Evolutionary conservation across 2,329 filamentous ascomycete genomes (phyloP).

Genomic region (Cercospora sp.): DNA sequence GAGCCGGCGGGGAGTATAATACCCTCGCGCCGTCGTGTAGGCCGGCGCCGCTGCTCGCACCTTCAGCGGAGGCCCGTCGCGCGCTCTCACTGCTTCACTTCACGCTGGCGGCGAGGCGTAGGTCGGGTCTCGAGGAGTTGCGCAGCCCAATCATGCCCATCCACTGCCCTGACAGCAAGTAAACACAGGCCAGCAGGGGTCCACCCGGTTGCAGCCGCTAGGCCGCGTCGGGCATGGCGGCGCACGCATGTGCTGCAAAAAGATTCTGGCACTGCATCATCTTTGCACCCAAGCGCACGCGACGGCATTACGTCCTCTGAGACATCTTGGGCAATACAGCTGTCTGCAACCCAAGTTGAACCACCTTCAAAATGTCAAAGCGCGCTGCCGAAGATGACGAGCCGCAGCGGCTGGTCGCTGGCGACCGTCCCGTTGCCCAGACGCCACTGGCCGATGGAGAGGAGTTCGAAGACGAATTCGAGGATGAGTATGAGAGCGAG

Average conservation of each 20-base stretch:
- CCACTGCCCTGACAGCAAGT: neutral
- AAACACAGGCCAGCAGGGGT: neutral
- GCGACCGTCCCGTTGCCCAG: constrained; percentile 57
- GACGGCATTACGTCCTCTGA: constrained; percentile 28
- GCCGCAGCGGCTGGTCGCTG: constrained; percentile 59
- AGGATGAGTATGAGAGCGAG: constrained; percentile 85
- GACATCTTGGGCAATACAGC: constrained; percentile 34
- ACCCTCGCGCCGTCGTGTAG: neutral
- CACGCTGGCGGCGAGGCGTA: neutral
- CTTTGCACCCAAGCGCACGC: constrained; percentile 21
- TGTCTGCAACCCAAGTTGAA: constrained; percentile 31
- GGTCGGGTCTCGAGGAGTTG: neutral
- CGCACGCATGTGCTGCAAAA: constrained; percentile 7
- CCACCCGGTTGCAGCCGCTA: neutral
- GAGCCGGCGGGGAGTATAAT: neutral
- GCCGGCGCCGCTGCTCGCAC: neutral
- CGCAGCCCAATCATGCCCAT: constrained; percentile 1
- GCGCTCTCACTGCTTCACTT: neutral
- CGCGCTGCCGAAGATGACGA: constrained; percentile 57
- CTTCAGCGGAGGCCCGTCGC: neutral
- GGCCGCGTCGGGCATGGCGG: neutral
- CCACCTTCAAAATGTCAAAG: constrained; percentile 56
- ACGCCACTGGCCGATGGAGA: constrained; percentile 55
- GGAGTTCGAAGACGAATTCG: constrained; percentile 94
- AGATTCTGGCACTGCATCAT: neutral